Evolutionary conservation across 2,329 filamentous ascomycete genomes (phyloP), one percentile per base, ranked within the genome.

Genomic region (Ophiostoma tasmaniense): DNA sequence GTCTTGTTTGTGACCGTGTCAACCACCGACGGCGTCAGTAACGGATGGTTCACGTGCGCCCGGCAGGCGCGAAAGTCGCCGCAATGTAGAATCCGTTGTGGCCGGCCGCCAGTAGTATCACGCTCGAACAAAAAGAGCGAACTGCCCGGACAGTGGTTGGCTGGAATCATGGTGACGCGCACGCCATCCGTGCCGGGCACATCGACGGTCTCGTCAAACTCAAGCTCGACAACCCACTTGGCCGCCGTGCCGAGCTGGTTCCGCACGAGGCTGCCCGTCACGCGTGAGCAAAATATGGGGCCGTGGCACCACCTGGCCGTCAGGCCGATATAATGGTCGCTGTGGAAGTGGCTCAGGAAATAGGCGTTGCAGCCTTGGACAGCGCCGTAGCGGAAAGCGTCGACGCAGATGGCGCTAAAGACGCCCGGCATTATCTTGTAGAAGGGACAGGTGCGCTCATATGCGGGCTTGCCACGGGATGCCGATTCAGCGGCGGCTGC

Each of bases 331-430:
- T 99, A 99, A 76, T 99, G 95, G 76, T 99, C 95, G 75, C 93
- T 97, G 78, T 99, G 95, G 73, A 98, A 99, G 76, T 99, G 95
- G 74, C 93, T 97, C 13, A 99, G 84, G 73, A 99, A 99, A 76
- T 99, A 99, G 1, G 94, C 95, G 68, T 91, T 90, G 77, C 93
- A 97, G 0, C 92, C 93, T 76, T 96, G 85, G 0, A 99, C 92
- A 10, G 93, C 92, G 1, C 95, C 95, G 75, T 98, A 99, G 25
- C 94, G 88, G 75, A 99, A 97, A 0, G 95, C 95, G 78, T 99
- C 95, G 0, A 99, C 95, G 70, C 92, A 96, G 67, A 98, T 96
- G 72, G 85, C 92, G 75, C 97, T 90, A 17, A 67, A 59, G 11
- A 42, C 42, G 0, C 92, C 93, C 0, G 94, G 93, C 80, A 99